Conservation (phyloP, 2,329 filamentous ascomycete genomes). For the Cadophora sp. region DNA sequence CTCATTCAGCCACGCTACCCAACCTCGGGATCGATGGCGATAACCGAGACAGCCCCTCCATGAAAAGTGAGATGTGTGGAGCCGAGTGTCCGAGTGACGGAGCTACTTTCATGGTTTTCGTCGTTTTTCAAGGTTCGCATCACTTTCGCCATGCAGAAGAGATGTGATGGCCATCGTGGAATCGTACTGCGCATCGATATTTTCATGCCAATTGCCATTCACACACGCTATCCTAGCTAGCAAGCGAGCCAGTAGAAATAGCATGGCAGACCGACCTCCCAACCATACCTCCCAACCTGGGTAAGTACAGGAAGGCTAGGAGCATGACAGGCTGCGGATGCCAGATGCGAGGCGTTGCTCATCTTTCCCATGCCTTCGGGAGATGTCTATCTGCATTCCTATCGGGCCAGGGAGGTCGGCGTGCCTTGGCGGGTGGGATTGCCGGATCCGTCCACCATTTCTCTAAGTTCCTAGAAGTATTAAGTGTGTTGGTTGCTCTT, state of each 20-base stretch:
- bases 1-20: background rate
- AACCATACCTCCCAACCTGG: too few species aligned
- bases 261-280: background rate
- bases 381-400: slow-evolving; percentile 1
- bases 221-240: background rate
- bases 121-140: background rate
- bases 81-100: too few species aligned
- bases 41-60: background rate
- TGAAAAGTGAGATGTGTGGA: too few species aligned
- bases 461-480: too few species aligned
- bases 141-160: background rate
- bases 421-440: background rate
- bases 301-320: too few species aligned
- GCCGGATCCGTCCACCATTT: too few species aligned
- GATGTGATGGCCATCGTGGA: slow-evolving; percentile 12
- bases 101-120: too few species aligned
- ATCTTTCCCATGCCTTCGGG: slow-evolving; percentile 9
- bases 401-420: background rate
- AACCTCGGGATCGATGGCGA: background rate
- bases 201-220: background rate
- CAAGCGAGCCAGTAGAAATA: background rate
- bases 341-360: background rate
- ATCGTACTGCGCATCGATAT: slow-evolving; percentile 16
- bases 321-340: background rate
- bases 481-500: background rate